Evolutionary conservation across 2,329 filamentous ascomycete species (phyloP), one percentile per base, ranked within the genome.

Genomic region (Cercospora janseana): DNA sequence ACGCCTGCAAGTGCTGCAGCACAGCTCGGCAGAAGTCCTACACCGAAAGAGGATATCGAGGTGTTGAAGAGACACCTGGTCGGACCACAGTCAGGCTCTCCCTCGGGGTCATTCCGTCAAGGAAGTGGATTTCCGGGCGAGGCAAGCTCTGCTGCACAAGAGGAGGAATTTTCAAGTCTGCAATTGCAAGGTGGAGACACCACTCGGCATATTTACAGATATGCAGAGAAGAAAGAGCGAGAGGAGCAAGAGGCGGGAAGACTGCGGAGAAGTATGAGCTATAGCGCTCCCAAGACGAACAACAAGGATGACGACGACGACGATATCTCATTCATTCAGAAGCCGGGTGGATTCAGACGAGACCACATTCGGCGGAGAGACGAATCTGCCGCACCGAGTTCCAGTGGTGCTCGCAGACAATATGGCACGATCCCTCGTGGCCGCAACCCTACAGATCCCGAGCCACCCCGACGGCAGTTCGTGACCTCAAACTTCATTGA

Each of bases 401-500:
- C 66, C 69, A 69, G 66, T 62, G 49, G 71, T 66, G 60, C 46
- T 66, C 44, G 51, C 23, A 29, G 38, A 6, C 49, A 51, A 15
- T 60, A 60, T 26, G 57, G 57, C 3, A 60, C 55, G n/a, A 28
- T 56, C 10, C 29, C 50, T 41, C 29, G 40, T 10, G 37, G 28
- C 12, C 29, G 43, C 1, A 43, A 54, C 34, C 29, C 48, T 15
- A 35, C 26, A 5, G 46, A 52, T 35, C 57, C 58, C 4, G 61
- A 64, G 20, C 63, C 63, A n/a, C 40, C 59, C 40, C 29, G 61
- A n/a, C 70, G 56, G 48, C 81, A 82, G 55, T 76, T 95, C 24
- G 83, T 95, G 51, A 96, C 93, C 0, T 90, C 80, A 59, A 98
- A 87, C 70, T 98, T 98, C 67, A 80, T 98, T 52, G 94, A 98